phyloP scores from a whole-genome alignment of 1,139 yeast genomes.

The Hyphopichia buzzinii region DNA sequence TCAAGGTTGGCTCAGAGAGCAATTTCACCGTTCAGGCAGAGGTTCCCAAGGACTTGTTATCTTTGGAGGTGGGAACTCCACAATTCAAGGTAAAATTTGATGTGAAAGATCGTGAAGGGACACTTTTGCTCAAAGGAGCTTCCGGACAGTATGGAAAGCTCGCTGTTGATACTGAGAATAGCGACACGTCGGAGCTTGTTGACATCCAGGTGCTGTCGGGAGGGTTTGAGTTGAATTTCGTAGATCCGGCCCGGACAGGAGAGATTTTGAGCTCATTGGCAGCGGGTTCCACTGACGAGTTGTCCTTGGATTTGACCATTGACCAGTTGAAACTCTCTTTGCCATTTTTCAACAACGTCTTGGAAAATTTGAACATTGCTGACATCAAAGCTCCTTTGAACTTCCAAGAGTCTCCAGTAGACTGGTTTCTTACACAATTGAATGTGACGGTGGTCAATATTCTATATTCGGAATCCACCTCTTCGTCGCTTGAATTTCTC shows the following conservation, averaged over 20 bases:
- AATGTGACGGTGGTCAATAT: slow-evolving; percentile 23
- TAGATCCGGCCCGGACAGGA: not conserved
- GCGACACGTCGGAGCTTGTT: not conserved
- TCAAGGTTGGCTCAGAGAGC: not conserved
- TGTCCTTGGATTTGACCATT: slow-evolving; percentile 15
- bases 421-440: slow-evolving; percentile 14
- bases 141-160: not conserved
- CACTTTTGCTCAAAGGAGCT: not conserved
- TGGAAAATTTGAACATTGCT: slow-evolving; percentile 14
- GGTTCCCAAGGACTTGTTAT: not conserved
- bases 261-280: not conserved
- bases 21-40: not conserved
- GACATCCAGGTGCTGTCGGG: not conserved
- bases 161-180: not conserved
- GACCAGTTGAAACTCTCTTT: slow-evolving; percentile 19
- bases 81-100: not conserved
- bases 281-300: not conserved
- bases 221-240: not conserved
- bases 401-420: slow-evolving; percentile 5
- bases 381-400: not conserved
- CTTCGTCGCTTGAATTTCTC: slow-evolving; percentile 16
- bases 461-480: slow-evolving; percentile 22
- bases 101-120: not conserved
- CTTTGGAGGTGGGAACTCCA: not conserved
- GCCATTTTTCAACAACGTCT: slow-evolving; percentile 17